Percentiles rank a stretch among this genome's conserved stretches.
Evolutionary conservation across 177 flowering plant genomes (phyloP).

Genomic region (Tripterygium wilfordii): DNA sequence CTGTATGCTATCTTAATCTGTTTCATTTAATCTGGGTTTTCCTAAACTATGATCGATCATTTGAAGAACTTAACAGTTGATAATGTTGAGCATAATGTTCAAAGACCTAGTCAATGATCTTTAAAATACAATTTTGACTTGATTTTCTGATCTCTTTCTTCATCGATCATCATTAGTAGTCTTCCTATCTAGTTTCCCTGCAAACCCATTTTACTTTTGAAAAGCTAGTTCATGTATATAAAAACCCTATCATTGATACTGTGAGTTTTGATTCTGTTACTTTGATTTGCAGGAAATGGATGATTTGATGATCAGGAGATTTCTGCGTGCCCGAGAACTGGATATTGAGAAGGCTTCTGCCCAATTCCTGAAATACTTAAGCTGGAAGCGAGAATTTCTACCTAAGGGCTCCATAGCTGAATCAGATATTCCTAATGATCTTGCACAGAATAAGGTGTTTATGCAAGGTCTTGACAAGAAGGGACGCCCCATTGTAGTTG

Average conservation of each 20-base stretch:
- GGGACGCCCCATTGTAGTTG: slow-evolving; percentile 30
- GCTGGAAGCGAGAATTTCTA: slow-evolving; percentile 26
- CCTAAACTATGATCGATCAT: not conserved
- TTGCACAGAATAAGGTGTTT: slow-evolving; percentile 33
- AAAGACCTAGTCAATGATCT: no score
- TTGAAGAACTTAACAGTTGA: not conserved
- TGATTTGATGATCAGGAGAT: slow-evolving; percentile 34
- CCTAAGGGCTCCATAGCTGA: slow-evolving; percentile 32
- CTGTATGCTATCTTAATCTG: not conserved
- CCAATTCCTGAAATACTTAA: slow-evolving; percentile 30
- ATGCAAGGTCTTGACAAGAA: slow-evolving; percentile 40
- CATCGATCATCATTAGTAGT: not conserved
- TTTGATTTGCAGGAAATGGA: slow-evolving; percentile 26
- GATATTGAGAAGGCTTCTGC: slow-evolving; percentile 41
- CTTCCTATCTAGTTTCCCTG: no score
- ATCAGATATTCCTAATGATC: slow-evolving; percentile 27
- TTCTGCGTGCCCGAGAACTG: slow-evolving; percentile 38
- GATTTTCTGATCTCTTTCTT: not conserved
- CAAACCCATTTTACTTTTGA: no score
- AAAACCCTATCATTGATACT: no score
- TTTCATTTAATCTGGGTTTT: not conserved
- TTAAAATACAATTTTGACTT: no score
- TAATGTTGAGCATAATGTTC: no score
- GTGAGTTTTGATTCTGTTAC: not conserved
- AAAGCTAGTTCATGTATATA: no score